Evolutionary conservation across 2,329 filamentous ascomycete species (phyloP).

Genomic region (Xylariaceae sp.): DNA sequence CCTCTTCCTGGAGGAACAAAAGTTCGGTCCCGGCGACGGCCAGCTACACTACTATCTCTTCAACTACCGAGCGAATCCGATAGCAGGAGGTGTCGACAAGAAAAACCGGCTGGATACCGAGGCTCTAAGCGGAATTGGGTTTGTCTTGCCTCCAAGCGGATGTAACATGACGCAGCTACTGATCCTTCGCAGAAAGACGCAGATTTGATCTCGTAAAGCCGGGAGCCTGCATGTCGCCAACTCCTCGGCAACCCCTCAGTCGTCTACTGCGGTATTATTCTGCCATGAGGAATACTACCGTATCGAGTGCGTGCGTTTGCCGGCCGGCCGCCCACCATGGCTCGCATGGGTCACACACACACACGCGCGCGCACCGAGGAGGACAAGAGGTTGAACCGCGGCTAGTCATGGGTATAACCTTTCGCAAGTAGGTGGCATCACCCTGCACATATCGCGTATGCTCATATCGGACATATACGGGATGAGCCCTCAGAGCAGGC

Average conservation of each 20-base stretch:
- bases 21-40: slow-evolving; percentile 90
- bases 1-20: slow-evolving; percentile 86
- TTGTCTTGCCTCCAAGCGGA: slow-evolving; percentile 59
- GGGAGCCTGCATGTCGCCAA: slow-evolving; percentile 2
- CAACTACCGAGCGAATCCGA: slow-evolving; percentile 86
- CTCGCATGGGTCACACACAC: no score
- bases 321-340: no score
- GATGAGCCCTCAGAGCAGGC: slow-evolving; percentile 10
- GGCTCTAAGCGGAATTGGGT: slow-evolving; percentile 76
- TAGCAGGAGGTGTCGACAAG: slow-evolving; percentile 76
- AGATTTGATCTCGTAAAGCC: slow-evolving; percentile 17
- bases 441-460: no score
- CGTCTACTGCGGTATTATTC: no score
- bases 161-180: slow-evolving; percentile 9
- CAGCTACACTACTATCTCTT: slow-evolving; percentile 96
- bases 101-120: slow-evolving; percentile 71
- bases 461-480: no score
- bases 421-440: no score
- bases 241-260: not conserved
- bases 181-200: slow-evolving; percentile 21
- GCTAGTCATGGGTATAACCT: no score
- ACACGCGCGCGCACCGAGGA: no score
- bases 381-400: no score
- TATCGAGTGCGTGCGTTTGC: no score
- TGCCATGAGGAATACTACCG: no score